Evolutionary conservation across 371 early-diverging fungal species (phyloP).

Genomic region (Rhizopus arrhizus): DNA sequence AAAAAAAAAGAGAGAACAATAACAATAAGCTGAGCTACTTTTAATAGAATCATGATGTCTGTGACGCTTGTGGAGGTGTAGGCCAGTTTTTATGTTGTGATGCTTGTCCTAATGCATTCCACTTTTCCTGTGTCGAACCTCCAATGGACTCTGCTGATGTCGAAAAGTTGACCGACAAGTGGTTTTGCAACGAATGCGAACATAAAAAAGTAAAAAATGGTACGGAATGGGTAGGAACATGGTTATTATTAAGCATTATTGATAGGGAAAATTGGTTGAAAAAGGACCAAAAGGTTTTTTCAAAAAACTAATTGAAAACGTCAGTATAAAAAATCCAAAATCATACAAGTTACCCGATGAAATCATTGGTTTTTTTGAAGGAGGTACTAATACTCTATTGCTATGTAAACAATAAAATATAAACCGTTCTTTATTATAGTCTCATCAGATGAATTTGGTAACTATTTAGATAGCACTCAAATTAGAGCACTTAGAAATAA

Average conservation of each 20-base stretch:
- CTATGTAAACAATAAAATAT: too few species aligned
- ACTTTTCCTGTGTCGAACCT: slow-evolving; percentile 75
- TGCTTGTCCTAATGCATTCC: slow-evolving; percentile 73
- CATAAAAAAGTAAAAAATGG: slow-evolving; percentile 32
- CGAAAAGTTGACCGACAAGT: slow-evolving; percentile 48
- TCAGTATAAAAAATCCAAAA: slow-evolving; percentile 49
- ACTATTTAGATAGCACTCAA: slow-evolving; percentile 55
- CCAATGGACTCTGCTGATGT: slow-evolving; percentile 62
- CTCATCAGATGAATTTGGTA: slow-evolving; percentile 58
- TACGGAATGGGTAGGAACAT: neutral
- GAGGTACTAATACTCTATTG: slow-evolving; percentile 38
- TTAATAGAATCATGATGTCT: slow-evolving; percentile 61
- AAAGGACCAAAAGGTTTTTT: slow-evolving; percentile 31
- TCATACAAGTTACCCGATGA: slow-evolving; percentile 50
- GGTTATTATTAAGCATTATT: slow-evolving; percentile 17
- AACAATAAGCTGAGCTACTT: neutral
- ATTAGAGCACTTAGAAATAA: slow-evolving; percentile 43
- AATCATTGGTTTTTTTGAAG: slow-evolving; percentile 52
- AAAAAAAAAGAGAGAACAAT: too few species aligned
- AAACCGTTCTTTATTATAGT: slow-evolving; percentile 28
- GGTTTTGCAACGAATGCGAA: slow-evolving; percentile 70
- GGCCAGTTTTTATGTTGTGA: slow-evolving; percentile 78
- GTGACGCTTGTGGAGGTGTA: slow-evolving; percentile 65
- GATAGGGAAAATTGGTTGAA: neutral
- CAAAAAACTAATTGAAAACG: slow-evolving; percentile 39